Percentiles rank a stretch among this genome's conserved stretches.
These are phyloP conservation scores for Botrytis pseudocinerea DNA, from an alignment of 2,329 filamentous ascomycete species.

Conservation along the genomic window DNA sequence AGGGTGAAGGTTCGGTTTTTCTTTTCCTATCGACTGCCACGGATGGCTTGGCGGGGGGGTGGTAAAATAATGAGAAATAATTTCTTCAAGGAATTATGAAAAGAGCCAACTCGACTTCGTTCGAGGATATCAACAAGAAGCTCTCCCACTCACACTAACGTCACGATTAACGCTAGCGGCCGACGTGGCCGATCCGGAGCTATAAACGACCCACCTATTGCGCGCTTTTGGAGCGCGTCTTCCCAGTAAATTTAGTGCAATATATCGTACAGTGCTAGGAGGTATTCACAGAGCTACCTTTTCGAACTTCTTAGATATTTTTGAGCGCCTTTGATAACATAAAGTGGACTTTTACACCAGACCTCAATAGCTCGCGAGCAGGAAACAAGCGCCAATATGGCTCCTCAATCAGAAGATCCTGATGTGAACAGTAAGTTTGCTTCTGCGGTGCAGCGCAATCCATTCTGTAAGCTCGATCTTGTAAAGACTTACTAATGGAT, in stretches of 20 bases:
- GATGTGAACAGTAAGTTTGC: constrained; percentile 50
- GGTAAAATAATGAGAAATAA: constrained; percentile 19
- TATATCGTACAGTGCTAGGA: neutral
- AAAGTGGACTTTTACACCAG: neutral
- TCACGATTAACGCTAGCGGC: constrained; percentile 19
- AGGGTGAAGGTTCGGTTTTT: neutral
- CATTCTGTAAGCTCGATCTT: neutral
- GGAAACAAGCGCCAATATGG: constrained; percentile 43
- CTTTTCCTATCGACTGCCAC: neutral
- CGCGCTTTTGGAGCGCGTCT: constrained; percentile 20
- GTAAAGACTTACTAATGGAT: constrained; percentile 40
- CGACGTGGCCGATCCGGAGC: constrained; percentile 19
- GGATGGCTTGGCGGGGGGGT: neutral
- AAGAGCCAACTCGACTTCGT: neutral
- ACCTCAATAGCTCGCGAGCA: neutral
- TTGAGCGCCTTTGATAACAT: neutral
- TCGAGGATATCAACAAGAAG: constrained; percentile 20
- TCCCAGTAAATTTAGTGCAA: constrained; percentile 13
- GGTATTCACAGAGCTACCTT: neutral
- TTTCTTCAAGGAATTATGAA: constrained; percentile 15
- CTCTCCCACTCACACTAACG: constrained; percentile 12
- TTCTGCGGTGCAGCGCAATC: neutral
- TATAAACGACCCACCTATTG: constrained; percentile 29
- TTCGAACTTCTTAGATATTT: neutral
- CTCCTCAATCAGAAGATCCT: constrained; percentile 47